Base-by-base conservation (phyloP, 1,139 yeast genomes). In the Pichia sp. region DNA sequence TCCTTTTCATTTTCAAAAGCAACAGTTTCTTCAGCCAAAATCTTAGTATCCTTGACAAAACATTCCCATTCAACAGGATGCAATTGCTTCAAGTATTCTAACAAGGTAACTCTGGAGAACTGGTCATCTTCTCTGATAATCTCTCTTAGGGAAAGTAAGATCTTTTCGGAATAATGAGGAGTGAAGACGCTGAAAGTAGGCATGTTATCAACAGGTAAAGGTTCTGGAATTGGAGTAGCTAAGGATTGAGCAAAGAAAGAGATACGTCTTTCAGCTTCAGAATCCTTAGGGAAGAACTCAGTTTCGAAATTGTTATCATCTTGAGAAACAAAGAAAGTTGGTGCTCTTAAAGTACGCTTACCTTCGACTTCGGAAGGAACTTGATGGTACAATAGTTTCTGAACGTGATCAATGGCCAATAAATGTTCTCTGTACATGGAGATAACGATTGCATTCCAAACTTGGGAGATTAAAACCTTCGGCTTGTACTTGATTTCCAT, bases 41-140 rank as follows among this genome's bases (percentile, higher is more conserved):
- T 93, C 82, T 93, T 93, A 58, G 99, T 93, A 73, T 93, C 99
- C 77, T 92, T 93, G 61, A 93, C 99, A 67, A 93, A 93, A 75
- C 98, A 92, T 64, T 93, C 98, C 99, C 99, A 93, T 76, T 93
- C 99, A 62, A 92, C 95, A 51, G 98, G 98, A 72, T 93, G 98
- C 67, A 93, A 81, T 77, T 93, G 98, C 75, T 93, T 93, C 79
- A 93, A 83, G 73, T 93, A 93, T 76, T 93, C 99, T 72, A 93
- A 81, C 64, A 93, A 78, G 19, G 99, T 93, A 58, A 93, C 98
- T 75, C 98, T 87, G 32, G 99, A 90, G 74, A 89, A 90, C 75
- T 93, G 98, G 72, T 93, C 98, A 72, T 93, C 98, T 76, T 93
- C 99, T 74, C 98, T 90, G 69, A 93, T 93, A 74, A 93, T 92